Evolutionary conservation across 78 protist genomes (phyloP), one percentile per base, ranked within the genome.

Genomic region (Dictyostelium purpureum): DNA sequence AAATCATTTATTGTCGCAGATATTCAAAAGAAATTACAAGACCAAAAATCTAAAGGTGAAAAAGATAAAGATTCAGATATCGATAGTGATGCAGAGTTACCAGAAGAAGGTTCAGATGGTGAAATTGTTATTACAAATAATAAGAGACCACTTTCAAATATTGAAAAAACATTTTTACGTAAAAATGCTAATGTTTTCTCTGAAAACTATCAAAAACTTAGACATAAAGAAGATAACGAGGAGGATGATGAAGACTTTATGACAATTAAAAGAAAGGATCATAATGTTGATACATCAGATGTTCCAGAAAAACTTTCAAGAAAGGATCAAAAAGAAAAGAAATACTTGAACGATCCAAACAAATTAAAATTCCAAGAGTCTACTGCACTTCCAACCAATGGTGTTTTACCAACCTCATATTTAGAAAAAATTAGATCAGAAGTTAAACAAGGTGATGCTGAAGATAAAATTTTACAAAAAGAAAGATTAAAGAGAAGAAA

Each of bases 121-220:
- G 63, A 24, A 18, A 35, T 43, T 6, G 45, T 5, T 10, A 57
- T 28, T 54, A 63, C n/a, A n/a, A n/a, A n/a, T n/a, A n/a, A n/a
- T n/a, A 52, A 88, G 42, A 24, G 52, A 38, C 77, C 61, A n/a
- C 9, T 74, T 9, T 31, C 74, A 0, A 78, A 69, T 16, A 51
- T 77, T 11, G 88, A 77, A 9, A 77, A 61, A 28, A 61, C 75
- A 40, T 75, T 77, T 7, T n/a, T 35, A 6, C 37, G 85, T 31
- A 77, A 88, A 63, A 88, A 88, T 69, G 51, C 83, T 11, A 54
- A 75, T 52, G 93, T 78, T 19, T n/a, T 77, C 19, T 77, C 85
- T 0, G 93, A 88, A 28, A 56, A 38, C n/a, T 78, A 66, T 43
- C 76, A 75, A 21, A 45, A 52, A 31, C 40, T 77, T 47, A 42